Conservation (phyloP, 75 land plant species). For the Chamaecyparis obtusa region DNA sequence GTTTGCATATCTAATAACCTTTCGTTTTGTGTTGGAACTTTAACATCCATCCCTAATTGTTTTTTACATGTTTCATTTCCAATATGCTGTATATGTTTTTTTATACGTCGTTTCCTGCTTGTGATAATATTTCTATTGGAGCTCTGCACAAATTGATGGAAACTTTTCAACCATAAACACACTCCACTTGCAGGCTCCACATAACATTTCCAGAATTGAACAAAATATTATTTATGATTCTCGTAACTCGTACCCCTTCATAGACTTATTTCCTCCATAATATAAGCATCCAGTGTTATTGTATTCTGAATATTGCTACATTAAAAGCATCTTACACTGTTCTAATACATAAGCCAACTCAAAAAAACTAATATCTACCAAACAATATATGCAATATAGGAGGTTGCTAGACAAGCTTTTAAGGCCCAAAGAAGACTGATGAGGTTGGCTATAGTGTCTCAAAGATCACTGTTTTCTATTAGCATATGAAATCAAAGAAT, state of each 20-base stretch:
- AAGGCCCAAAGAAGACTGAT: neutral
- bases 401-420: neutral
- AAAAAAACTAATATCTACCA: neutral
- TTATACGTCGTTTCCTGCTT: neutral
- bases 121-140: neutral
- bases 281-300: neutral
- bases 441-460: neutral
- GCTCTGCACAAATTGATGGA: neutral
- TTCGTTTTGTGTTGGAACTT: neutral
- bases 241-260: neutral
- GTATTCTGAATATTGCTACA: neutral
- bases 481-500: neutral
- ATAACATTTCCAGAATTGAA: neutral
- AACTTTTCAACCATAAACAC: neutral
- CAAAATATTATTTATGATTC: neutral
- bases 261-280: neutral
- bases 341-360: neutral
- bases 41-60: neutral
- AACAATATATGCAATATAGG: neutral
- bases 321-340: neutral
- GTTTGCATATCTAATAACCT: neutral
- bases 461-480: neutral
- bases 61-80: neutral
- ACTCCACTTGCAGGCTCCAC: neutral
- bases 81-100: neutral